phyloP scores from a whole-genome alignment of 1,139 yeast genomes.

The Taiozyma sp. region DNA sequence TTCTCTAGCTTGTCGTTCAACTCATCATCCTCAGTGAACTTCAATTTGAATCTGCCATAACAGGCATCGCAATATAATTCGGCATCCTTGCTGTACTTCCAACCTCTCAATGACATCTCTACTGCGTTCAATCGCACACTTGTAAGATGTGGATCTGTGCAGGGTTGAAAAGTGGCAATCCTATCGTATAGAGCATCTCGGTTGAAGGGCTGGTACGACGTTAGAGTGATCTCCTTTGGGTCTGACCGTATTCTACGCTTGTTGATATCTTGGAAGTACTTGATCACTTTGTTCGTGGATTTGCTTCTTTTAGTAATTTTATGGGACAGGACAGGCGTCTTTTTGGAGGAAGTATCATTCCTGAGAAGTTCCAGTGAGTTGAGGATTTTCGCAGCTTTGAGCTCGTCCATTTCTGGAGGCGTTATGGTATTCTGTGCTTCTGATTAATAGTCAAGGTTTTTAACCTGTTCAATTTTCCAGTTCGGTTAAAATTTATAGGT shows the following conservation, averaged over 20 bases:
- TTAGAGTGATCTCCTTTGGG: neutral
- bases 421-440: neutral
- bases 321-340: neutral
- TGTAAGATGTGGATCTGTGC: neutral
- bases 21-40: neutral
- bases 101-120: neutral
- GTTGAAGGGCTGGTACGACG: neutral
- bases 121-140: neutral
- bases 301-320: neutral
- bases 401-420: neutral
- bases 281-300: neutral
- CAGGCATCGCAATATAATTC: neutral
- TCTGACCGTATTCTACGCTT: neutral
- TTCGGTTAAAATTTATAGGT: neutral
- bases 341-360: neutral
- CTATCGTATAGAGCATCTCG: neutral
- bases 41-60: neutral
- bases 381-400: neutral
- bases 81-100: neutral
- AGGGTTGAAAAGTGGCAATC: neutral
- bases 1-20: slow-evolving; percentile 1
- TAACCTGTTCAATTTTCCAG: neutral
- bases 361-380: neutral
- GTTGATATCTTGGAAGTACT: neutral
- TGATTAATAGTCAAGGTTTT: neutral